Base-by-base conservation (phyloP, 2,329 filamentous ascomycete species). In the Colletotrichum endophyticum region DNA sequence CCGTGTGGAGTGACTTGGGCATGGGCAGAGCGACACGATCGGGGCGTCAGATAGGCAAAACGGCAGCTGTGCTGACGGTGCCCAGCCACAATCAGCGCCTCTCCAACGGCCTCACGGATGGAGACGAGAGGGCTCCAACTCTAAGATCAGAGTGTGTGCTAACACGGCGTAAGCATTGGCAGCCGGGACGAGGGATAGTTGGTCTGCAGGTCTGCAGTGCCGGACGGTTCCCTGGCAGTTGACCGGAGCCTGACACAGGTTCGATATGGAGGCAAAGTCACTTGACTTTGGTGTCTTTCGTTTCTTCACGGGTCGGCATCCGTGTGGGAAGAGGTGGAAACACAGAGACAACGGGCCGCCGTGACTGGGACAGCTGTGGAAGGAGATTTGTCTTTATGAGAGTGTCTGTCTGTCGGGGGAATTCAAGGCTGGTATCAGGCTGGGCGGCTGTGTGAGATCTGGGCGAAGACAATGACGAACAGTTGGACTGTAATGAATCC, bases 311-410 rank as follows among this genome's bases (percentile, higher is more conserved):
- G 28, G 59, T 76, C 19, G 57, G 69, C 36, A 15, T n/a, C 57
- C 28, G 72, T 53, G 71, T 53, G 64, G 32, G 25, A 22, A 70
- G 44, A 66, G 28, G 3, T 64, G 19, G 64, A 57, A 53, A 74
- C 49, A 70, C 30, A 70, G 59, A 73, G 59, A 61, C 74, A 76
- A 12, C 70, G 70, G 70, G n/a, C 70, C 74, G 70, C 49, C 64
- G 30, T 66, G 66, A 70, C 70, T 62, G 56, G 56, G 22, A 64
- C 57, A 67, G 56, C 25, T 61, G 68, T 64, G 56, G 22, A 34
- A 12, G 39, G 12, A 4, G 25, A 34, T 5, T 16, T 28, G 61
- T 67, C 36, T 73, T 69, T 64, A 59, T 36, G 22, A 69, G 19
- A 56, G 19, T 53, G n/a, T 22, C 12, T 39, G 5, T 69, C 49